Evolutionary conservation across 1,284 basidiomycete genomes (phyloP).

Genomic region (Trametes pubescens): DNA sequence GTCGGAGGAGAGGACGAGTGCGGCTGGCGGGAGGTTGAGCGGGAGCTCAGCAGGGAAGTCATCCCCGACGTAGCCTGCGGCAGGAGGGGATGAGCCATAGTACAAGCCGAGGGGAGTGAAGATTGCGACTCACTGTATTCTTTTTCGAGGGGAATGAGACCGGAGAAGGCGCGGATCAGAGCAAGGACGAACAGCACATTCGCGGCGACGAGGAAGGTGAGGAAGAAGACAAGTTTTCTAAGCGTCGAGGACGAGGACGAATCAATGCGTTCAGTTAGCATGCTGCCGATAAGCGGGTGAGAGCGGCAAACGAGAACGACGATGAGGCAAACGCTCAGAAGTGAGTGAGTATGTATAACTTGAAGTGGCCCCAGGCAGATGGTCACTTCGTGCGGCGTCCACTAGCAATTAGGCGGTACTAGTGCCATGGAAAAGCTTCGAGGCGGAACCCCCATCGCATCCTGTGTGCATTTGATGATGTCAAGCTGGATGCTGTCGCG

Average conservation of each 20-base stretch:
- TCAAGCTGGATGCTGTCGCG: not conserved
- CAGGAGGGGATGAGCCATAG: not conserved
- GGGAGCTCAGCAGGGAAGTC: conserved; percentile 37
- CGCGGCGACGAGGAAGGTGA: not conserved
- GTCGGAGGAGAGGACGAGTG: conserved; percentile 24
- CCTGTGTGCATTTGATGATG: too few relatives aligned
- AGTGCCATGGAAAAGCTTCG: too few relatives aligned
- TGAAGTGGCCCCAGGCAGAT: too few relatives aligned
- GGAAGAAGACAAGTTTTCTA: not conserved
- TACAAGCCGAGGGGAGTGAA: too few relatives aligned
- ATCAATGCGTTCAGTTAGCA: not conserved
- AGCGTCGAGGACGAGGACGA: not conserved
- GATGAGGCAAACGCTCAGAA: too few relatives aligned
- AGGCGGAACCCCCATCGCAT: too few relatives aligned
- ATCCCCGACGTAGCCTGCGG: conserved; percentile 33
- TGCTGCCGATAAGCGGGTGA: not conserved
- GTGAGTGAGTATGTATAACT: too few relatives aligned
- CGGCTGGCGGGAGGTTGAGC: conserved; percentile 26
- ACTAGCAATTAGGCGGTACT: too few relatives aligned
- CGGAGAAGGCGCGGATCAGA: not conserved
- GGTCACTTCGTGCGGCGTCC: too few relatives aligned
- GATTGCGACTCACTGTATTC: conserved; percentile 15
- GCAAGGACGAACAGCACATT: conserved; percentile 9
- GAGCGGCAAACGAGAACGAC: too few relatives aligned
- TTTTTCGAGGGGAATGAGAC: not conserved